Base-by-base conservation (phyloP, 2,329 filamentous ascomycete species). In the Diaporthe velutina region DNA sequence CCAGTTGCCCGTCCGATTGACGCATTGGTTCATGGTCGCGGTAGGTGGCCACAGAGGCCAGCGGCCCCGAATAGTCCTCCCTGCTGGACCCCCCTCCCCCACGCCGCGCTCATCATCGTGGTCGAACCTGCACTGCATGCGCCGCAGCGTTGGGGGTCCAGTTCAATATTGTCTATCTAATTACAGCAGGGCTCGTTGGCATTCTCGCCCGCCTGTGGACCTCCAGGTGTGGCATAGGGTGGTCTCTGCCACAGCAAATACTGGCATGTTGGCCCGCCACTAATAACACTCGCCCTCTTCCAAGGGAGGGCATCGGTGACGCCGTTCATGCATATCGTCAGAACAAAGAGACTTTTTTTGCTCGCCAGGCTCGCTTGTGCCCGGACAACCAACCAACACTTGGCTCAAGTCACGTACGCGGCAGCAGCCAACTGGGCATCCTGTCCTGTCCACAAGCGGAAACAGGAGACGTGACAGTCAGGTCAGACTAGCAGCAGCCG, bases 251-350 rank as follows among this genome's bases (percentile, higher is more conserved):
- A 71, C 73, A 48, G 67, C 57, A 73, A 8, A 61, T 57, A 64
- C 68, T 72, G 73, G 74, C 70, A 72, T 76, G 74, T 35, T 74
- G 35, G 68, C 19, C 40, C 64, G 66, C 58, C 67, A 71, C 50
- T 72, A 75, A 64, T 48, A 64, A 74, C 54, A 71, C n/a, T 30
- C 57, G 17, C 7, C 28, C 42, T 64, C 58, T 64, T 50, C 22
- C 57, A 75, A 74, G 74, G 74, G 74, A 75, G 45, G 45, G n/a
- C 33, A 30, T 74, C 66, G 38, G 40, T 71, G 45, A 61, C 45
- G 70, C 42, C 70, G 30, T 71, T 52, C 17, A 52, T 60, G 58
- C 40, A 22, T 64, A 64, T 42, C 40, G 40, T n/a, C 42, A 64
- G 57, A 25, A 35, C 40, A 54, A 61, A 70, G 28, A 54, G 45